Evolutionary conservation across 306 rosid species (phyloP).

Genomic region (Lathyrus sativus): DNA sequence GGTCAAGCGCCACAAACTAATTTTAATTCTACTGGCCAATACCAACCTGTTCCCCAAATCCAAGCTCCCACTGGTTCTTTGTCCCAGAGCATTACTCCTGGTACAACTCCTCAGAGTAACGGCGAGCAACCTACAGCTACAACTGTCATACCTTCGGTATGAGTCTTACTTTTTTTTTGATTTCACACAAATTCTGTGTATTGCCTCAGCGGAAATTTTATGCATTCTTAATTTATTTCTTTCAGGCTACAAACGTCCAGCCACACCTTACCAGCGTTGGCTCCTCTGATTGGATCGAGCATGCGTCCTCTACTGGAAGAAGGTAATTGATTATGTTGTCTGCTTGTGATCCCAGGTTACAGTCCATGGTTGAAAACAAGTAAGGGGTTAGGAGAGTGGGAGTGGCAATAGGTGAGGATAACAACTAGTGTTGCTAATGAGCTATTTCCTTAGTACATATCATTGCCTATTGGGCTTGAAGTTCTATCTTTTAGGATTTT

Average conservation of each 20-base stretch:
- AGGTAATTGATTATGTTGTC: constrained; percentile 53
- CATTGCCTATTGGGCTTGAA: neutral
- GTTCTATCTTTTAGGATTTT: constrained; percentile 4
- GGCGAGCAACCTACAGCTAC: constrained; percentile 55
- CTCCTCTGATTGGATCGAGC: constrained; percentile 83
- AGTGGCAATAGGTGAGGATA: neutral
- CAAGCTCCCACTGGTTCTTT: constrained; percentile 56
- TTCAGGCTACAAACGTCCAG: constrained; percentile 57
- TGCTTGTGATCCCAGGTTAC: constrained; percentile 34
- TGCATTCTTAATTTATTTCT: constrained; percentile 25
- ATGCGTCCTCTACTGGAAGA: constrained; percentile 81
- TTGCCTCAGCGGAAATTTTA: constrained; percentile 17
- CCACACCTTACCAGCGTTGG: constrained; percentile 45
- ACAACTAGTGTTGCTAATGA: neutral
- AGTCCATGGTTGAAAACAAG: neutral
- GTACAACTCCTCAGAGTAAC: constrained; percentile 49
- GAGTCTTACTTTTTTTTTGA: constrained; percentile 35
- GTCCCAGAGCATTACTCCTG: constrained; percentile 48
- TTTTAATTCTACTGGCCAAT: constrained; percentile 52
- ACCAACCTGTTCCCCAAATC: constrained; percentile 63
- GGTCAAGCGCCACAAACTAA: constrained; percentile 63
- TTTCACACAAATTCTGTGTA: constrained; percentile 21
- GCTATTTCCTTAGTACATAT: constrained; percentile 9
- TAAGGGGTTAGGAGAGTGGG: constrained; percentile 21
- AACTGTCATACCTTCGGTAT: constrained; percentile 55